Evolutionary conservation across 2,329 filamentous ascomycete genomes (phyloP).

Genomic region (Paracorniculantispora psalliotae): DNA sequence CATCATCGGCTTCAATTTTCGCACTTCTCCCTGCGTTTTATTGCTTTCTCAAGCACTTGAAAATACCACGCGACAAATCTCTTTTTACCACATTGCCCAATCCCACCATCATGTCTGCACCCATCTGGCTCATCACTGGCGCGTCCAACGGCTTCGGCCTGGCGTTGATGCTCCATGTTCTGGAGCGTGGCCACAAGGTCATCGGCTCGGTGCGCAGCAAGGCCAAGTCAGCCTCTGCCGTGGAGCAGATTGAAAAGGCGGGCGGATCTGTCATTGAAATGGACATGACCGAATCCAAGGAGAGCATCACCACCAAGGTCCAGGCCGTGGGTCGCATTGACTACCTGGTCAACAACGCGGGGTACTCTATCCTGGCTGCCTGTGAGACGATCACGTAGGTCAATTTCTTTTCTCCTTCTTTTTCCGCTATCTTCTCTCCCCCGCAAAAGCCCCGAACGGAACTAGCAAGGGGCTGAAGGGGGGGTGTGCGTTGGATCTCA

Average conservation of each 20-base stretch:
- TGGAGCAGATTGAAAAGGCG: slow-evolving; percentile 17
- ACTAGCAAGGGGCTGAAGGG: background rate
- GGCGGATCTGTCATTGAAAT: slow-evolving; percentile 25
- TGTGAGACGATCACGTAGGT: slow-evolving; percentile 33
- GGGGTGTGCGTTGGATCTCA: background rate
- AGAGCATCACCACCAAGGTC: slow-evolving; percentile 19
- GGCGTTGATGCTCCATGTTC: slow-evolving; percentile 36
- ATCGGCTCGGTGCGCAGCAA: slow-evolving; percentile 40
- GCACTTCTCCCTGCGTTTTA: no score
- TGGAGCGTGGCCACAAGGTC: slow-evolving; percentile 40
- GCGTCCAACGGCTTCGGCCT: slow-evolving; percentile 42
- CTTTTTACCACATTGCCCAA: background rate
- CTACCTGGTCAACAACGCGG: slow-evolving; percentile 49
- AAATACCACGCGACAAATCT: background rate
- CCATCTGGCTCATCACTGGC: slow-evolving; percentile 46
- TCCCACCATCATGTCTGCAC: slow-evolving; percentile 8
- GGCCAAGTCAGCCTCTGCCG: slow-evolving; percentile 16
- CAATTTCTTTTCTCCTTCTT: background rate
- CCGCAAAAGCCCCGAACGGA: no score
- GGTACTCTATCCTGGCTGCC: slow-evolving; percentile 34
- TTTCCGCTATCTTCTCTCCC: no score
- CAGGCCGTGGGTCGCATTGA: slow-evolving; percentile 36
- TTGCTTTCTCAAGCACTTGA: no score
- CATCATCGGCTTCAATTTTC: no score
- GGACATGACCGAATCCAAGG: slow-evolving; percentile 16